Percentiles rank a stretch among this genome's conserved stretches.
These are phyloP conservation scores for Golubevia pallescens DNA, from an alignment of 1,284 basidiomycete species.

Conservation along the genomic window DNA sequence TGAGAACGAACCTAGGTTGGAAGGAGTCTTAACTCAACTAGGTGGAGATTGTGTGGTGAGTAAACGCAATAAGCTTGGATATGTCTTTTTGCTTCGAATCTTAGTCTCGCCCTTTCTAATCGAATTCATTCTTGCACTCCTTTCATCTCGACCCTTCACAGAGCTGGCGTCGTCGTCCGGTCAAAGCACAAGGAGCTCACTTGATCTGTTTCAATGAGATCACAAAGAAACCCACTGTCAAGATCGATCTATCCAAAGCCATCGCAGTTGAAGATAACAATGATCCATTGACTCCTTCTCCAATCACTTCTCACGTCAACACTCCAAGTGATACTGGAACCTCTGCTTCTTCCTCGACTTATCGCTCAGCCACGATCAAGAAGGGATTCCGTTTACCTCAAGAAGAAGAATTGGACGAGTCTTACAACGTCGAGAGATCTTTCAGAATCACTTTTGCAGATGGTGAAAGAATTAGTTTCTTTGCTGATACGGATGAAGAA, in stretches of 20 bases:
- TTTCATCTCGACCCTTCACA: slow-evolving; percentile 64
- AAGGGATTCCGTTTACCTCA: neutral
- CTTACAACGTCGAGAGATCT: slow-evolving; percentile 76
- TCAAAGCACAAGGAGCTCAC: slow-evolving; percentile 83
- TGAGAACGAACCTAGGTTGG: slow-evolving; percentile 80
- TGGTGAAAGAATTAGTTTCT: slow-evolving; percentile 83
- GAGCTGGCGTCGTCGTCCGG: slow-evolving; percentile 85
- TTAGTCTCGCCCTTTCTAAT: neutral
- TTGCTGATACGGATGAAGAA: slow-evolving; percentile 86
- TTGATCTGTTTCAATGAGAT: slow-evolving; percentile 92
- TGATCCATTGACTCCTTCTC: slow-evolving; percentile 61
- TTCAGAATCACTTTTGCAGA: slow-evolving; percentile 84
- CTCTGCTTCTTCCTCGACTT: slow-evolving; percentile 62
- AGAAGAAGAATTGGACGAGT: slow-evolving; percentile 72
- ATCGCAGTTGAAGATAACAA: slow-evolving; percentile 78
- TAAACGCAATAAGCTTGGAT: neutral
- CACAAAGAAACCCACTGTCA: slow-evolving; percentile 85
- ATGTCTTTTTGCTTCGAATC: too few species aligned
- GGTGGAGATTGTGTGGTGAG: slow-evolving; percentile 89
- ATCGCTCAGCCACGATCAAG: neutral
- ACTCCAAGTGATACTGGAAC: slow-evolving; percentile 65
- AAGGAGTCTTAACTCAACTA: slow-evolving; percentile 89
- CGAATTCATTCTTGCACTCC: slow-evolving; percentile 1
- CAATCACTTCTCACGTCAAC: too few species aligned
- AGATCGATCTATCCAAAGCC: slow-evolving; percentile 88